These are phyloP conservation scores for Cucurbitaria berberidis DNA, from an alignment of 2,329 filamentous ascomycete genomes.

Conservation along the genomic window DNA sequence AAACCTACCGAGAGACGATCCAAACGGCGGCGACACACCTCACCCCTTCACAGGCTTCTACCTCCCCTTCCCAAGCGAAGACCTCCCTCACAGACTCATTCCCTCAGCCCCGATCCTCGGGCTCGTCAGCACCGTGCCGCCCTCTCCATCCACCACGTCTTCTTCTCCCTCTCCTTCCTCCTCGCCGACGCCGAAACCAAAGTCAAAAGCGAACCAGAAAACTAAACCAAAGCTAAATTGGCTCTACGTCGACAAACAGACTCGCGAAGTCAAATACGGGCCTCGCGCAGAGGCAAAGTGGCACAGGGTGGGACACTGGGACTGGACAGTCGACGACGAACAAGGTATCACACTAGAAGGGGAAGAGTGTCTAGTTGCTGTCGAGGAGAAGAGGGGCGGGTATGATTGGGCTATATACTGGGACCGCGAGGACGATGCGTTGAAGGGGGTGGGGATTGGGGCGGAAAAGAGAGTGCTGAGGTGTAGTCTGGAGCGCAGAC, in stretches of 20 bases:
- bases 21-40: conserved; percentile 34
- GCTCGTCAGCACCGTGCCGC: conserved; percentile 56
- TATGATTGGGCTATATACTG: conserved; percentile 62
- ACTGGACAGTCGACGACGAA: conserved; percentile 72
- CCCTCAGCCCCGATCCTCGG: conserved; percentile 51
- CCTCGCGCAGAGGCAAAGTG: conserved; percentile 73
- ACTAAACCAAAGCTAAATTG: conserved; percentile 66
- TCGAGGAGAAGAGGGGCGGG: conserved; percentile 57
- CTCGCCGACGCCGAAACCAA: conserved; percentile 17
- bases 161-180: conserved; percentile 52
- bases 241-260: conserved; percentile 68
- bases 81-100: conserved; percentile 45
- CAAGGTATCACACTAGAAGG: conserved; percentile 60
- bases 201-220: neutral
- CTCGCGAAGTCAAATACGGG: conserved; percentile 67
- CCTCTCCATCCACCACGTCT: neutral
- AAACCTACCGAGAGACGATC: conserved; percentile 29
- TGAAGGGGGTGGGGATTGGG: conserved; percentile 48
- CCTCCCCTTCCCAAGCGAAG: conserved; percentile 55
- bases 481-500: conserved; percentile 53
- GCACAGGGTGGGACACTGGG: conserved; percentile 80
- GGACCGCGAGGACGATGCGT: conserved; percentile 55
- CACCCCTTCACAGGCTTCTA: conserved; percentile 60
- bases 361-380: conserved; percentile 62
- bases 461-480: conserved; percentile 52